Conservation (phyloP, 2,329 filamentous ascomycete genomes). For the Ilyonectria mors-panacis region DNA sequence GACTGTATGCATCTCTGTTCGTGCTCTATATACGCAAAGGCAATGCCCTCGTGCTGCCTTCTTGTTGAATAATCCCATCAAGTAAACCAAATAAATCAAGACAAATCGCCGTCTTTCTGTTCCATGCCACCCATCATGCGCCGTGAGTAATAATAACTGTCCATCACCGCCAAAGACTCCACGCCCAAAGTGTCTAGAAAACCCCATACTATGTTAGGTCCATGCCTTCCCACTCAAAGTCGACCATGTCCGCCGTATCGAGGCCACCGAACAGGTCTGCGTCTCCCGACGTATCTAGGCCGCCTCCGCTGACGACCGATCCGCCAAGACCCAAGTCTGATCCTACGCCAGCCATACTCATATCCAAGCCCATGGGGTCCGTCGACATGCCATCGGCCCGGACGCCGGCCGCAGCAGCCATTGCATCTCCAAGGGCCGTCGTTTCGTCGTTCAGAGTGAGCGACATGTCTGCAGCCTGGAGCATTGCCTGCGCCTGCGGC, state of each 20-base stretch:
- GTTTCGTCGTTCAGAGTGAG: constrained; percentile 59
- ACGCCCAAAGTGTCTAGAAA: neutral
- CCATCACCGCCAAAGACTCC: constrained; percentile 20
- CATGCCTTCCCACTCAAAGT: constrained; percentile 60
- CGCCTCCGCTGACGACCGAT: constrained; percentile 52
- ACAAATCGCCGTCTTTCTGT: neutral
- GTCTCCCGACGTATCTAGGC: constrained; percentile 52
- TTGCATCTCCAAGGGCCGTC: constrained; percentile 56
- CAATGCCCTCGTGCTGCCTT: neutral
- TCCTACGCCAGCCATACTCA: constrained; percentile 57
- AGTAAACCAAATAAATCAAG: neutral
- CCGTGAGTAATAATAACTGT: constrained; percentile 19
- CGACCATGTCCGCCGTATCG: constrained; percentile 59
- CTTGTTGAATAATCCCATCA: neutral
- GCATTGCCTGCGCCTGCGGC: constrained; percentile 58
- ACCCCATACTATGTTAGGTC: constrained; percentile 41
- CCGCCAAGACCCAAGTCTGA: constrained; percentile 57
- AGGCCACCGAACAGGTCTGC: constrained; percentile 58
- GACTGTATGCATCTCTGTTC: neutral
- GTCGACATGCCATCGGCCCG: constrained; percentile 58
- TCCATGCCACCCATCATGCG: constrained; percentile 19
- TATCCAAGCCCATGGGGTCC: constrained; percentile 62
- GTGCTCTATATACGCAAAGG: neutral
- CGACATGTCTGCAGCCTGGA: constrained; percentile 59
- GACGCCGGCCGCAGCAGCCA: constrained; percentile 60